Evolutionary conservation across 2,329 filamentous ascomycete genomes (phyloP), one percentile per base, ranked within the genome.

Genomic region (Macroventuria anomochaeta): DNA sequence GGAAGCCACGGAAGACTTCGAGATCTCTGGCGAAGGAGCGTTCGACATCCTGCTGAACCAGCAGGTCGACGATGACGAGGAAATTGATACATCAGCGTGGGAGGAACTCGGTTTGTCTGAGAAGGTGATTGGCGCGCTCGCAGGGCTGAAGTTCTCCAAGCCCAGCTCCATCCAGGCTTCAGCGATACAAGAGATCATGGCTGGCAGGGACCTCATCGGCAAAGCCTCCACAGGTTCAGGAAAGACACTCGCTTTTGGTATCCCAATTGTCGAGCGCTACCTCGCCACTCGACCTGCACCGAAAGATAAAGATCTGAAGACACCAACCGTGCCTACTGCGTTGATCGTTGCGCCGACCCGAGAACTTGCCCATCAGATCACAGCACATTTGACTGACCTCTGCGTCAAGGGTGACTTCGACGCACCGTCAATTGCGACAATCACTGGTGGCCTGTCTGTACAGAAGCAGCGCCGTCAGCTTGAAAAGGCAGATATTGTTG

Each of bases 211-310:
- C 74, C 88, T 97, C 13, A 89, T 99, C 59, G 95, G 95, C 34
- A 99, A 99, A 77, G 95, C 95, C 2, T 89, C 93, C 10, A 99
- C 95, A 0, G 95, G 95, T 61, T 97, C 95, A 12, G 95, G 95
- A 64, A 99, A 99, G 77, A 99, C 95, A 0, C 79, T 99, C 37
- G 93, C 95, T 0, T 99, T 96, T 74, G 91, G 89, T 1, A 92
- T 99, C 58, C 95, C 95, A 0, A 95, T 99, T 50, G 80, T 97
- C 8, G 93, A 99, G 74, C 82, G 84, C 49, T 97, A 88, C 81
- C 76, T 99, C 6, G 82, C 64, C 10, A 58, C 60, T 5, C 53
- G 55, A 84, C 55, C 69, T 70, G 50, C 56, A 32, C 20, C 55
- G 26, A 58, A 74, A 72, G 53, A 72, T 21, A 73, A 77, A 20